Conservation (phyloP, 192 early-diverging fungal species). For the Podila clonocystis region DNA sequence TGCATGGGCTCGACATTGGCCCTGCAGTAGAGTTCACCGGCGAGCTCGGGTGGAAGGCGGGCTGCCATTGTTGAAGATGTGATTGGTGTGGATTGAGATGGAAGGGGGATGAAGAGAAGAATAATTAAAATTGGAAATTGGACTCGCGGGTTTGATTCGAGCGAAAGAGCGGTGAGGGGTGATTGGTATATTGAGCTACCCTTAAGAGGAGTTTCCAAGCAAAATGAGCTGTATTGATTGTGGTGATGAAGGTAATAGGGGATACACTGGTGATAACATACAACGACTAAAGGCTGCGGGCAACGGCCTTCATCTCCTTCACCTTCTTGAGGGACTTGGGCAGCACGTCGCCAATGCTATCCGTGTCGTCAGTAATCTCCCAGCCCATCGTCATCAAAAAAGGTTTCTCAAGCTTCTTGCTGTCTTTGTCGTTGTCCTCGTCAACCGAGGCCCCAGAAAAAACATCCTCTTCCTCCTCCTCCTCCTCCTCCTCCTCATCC, state of each 20-base stretch:
- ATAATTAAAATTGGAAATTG: no score
- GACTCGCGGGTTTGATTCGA: no score
- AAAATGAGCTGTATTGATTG: no score
- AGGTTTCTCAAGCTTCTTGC: background rate
- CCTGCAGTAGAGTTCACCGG: slow-evolving; percentile 43
- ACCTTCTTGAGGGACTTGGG: slow-evolving; percentile 1
- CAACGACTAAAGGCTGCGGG: no score
- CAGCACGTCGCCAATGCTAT: background rate
- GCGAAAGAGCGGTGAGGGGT: no score
- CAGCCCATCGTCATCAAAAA: background rate
- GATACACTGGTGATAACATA: no score
- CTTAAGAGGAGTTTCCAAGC: no score
- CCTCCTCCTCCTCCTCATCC: background rate
- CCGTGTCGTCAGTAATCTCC: background rate
- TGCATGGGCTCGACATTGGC: slow-evolving; percentile 45
- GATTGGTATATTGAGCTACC: no score
- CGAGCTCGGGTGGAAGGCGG: slow-evolving; percentile 40
- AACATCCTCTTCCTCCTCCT: background rate
- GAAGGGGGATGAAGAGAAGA: background rate
- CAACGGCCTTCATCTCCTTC: background rate
- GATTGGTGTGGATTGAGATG: background rate
- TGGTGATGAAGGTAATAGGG: no score
- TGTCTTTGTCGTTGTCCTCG: background rate
- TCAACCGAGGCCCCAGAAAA: background rate
- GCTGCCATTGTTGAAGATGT: slow-evolving; percentile 14